phyloP scores from a whole-genome alignment of 2,329 filamentous ascomycete genomes.

The Alternaria postmessia region DNA sequence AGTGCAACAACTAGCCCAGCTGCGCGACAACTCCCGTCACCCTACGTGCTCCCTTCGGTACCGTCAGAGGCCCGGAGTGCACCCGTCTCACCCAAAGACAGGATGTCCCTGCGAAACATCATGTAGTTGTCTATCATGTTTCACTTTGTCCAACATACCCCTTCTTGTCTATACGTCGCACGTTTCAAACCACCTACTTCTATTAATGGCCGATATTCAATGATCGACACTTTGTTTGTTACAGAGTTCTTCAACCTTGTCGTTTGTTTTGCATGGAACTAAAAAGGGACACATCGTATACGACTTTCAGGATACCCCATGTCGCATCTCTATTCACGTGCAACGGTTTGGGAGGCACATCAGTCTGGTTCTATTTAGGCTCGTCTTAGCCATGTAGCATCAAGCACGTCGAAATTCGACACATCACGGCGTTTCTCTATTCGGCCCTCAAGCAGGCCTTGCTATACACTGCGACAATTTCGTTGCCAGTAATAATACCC shows the following conservation, averaged over 20 bases:
- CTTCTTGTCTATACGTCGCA: constrained; percentile 27
- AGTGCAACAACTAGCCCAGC: constrained; percentile 36
- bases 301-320: constrained; percentile 26
- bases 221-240: constrained; percentile 22
- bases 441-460: background rate
- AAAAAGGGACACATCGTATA: constrained; percentile 21
- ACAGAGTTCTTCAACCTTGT: constrained; percentile 13
- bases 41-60: constrained; percentile 33
- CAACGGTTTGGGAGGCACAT: background rate
- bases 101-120: constrained; percentile 48
- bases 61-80: constrained; percentile 38
- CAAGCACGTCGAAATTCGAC: constrained; percentile 13
- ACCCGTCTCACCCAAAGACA: constrained; percentile 45
- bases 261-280: constrained; percentile 16
- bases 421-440: constrained; percentile 12
- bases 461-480: constrained; percentile 15
- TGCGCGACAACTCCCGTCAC: constrained; percentile 43
- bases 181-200: constrained; percentile 21
- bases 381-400: constrained; percentile 1
- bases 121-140: constrained; percentile 40
- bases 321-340: constrained; percentile 16
- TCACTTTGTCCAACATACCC: constrained; percentile 31
- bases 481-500: constrained; percentile 22
- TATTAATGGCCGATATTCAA: constrained; percentile 27
- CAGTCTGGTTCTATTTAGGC: constrained; percentile 10